Evolutionary conservation across 1,139 yeast genomes (phyloP), one percentile per base, ranked within the genome.

Genomic region (Suhomyces atakaporum): DNA sequence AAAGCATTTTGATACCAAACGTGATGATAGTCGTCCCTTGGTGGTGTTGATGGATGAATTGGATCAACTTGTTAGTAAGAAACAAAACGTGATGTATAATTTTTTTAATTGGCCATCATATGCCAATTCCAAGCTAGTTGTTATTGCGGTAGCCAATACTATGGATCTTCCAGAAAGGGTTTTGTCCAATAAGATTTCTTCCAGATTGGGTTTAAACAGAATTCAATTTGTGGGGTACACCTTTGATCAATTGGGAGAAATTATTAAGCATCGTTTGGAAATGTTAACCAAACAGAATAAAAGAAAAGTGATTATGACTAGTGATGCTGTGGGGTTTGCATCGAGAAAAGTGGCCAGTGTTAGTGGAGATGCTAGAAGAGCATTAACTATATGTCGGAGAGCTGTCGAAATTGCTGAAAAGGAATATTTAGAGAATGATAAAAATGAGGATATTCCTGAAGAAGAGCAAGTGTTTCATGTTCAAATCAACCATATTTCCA

Each of bases 81-180:
- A 81, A 42, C 96, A 89, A 56, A 81, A 82, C 34, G 94, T 92
- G 31, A 83, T 92, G 85, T 94, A 92, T 64, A 94, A 92, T 56
- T 88, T 94, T 53, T 89, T 92, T 72, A 90, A 94, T 61, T 92
- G 99, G 99, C 96, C 98, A 5, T 81, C 96, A 0, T 81, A 86
- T 50, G 68, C 77, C 10, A 71, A 81, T 46, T 89, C 97, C 3
- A 84, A 83, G 51, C 68, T 92, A 33, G 79, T 92, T 39, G 95
- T 94, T 2, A 73, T 92, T 33, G 97, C 97, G 0, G 90, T 92
- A 21, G 97, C 97, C 6, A 94, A 94, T 55, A 90, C 97, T 0
- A 89, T 94, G 97, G 97, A 92, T 62, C 66, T 92, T 34, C 98
- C 98, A 0, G 98, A 92, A 56, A 72, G 97, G 43, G 75, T 84